Percentiles rank a stretch among this genome's conserved stretches.
These are phyloP conservation scores for Phytophthora niederhauseri DNA, from an alignment of 352 stramenopile species.

Conservation along the genomic window DNA sequence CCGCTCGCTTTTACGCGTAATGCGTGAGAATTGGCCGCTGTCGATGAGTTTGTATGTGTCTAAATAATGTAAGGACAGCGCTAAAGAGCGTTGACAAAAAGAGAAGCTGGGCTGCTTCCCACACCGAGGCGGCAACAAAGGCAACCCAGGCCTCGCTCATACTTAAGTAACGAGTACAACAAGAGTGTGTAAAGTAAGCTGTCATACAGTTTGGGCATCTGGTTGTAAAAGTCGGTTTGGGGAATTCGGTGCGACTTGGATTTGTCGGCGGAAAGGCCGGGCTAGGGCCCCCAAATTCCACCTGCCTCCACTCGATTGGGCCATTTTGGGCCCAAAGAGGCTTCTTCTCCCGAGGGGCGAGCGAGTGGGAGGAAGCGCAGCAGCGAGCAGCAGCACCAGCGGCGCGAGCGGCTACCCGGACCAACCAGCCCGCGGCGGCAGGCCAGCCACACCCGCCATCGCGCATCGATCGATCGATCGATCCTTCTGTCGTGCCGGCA, in stretches of 20 bases:
- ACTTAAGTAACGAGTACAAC: no score
- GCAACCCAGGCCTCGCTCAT: not conserved
- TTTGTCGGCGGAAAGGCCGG: slow-evolving; percentile 32
- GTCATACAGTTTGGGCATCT: not conserved
- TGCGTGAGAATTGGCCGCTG: slow-evolving; percentile 25
- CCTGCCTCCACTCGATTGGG: slow-evolving; percentile 12
- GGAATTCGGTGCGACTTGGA: slow-evolving; percentile 34
- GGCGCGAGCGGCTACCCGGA: slow-evolving; percentile 8
- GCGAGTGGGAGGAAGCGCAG: slow-evolving; percentile 24
- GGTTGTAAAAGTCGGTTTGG: slow-evolving; percentile 17
- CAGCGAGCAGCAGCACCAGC: not conserved
- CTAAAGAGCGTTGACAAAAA: not conserved
- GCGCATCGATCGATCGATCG: not conserved
- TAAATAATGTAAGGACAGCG: not conserved
- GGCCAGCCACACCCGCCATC: not conserved
- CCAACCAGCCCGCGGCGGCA: not conserved
- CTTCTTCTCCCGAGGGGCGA: slow-evolving; percentile 34
- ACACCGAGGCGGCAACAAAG: not conserved
- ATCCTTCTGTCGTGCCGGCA: not conserved
- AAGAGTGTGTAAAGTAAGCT: no score
- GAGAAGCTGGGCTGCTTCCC: not conserved
- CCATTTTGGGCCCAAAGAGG: slow-evolving; percentile 21
- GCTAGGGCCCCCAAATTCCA: slow-evolving; percentile 4
- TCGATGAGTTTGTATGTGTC: not conserved
- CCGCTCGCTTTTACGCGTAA: slow-evolving; percentile 30